Base-by-base conservation (phyloP, 176 grass and related monocot genomes). In the Avena insularis region DNA sequence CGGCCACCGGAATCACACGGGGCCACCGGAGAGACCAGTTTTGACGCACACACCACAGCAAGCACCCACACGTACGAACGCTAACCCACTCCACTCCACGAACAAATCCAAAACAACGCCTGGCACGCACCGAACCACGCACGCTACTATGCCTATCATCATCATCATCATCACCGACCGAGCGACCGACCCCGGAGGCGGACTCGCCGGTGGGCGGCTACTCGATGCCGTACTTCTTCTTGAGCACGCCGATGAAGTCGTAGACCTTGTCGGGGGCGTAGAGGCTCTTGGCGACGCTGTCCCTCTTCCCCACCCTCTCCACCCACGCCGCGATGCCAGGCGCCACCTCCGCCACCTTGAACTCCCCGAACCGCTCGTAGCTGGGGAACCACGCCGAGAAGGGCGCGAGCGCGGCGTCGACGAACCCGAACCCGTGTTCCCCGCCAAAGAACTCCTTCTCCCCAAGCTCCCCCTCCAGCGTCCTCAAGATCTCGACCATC, bases 391-490 rank as follows among this genome's bases (percentile, higher is more conserved):
- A 85, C 11, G 51, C 6, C 20, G 87, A 67, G 75, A 91, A 83
- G 1, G 92, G 89, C 6, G 77, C 75, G 29, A 91, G 29, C 20
- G 45, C 84, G 15, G 87, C 51, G 76, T 94, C 92, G 0, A 91
- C 21, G 27, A 80, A 82, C 17, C 92, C 92, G 12, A 89, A 84
- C 3, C 12, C 21, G 0, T 66, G 63, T 13, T 84, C 69, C 19
- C 92, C 86, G 9, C 74, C 79, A 17, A 94, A 91, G 69, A 83
- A 94, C 7, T 53, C 33, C 66, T 84, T 82, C 35, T 85, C 75
- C 7, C 89, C 92, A 43, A 94, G 83, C 79, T 87, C 85, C 0
- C 14, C 63, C 61, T 91, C 87, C 14, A 89, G 79, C 0, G 72
- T 35, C 75, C 51, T 65, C 1, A 94, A 43, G 29, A 77, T 79